Conservation (phyloP, 768 basidiomycete genomes). For the Arthromyces matolae region DNA sequence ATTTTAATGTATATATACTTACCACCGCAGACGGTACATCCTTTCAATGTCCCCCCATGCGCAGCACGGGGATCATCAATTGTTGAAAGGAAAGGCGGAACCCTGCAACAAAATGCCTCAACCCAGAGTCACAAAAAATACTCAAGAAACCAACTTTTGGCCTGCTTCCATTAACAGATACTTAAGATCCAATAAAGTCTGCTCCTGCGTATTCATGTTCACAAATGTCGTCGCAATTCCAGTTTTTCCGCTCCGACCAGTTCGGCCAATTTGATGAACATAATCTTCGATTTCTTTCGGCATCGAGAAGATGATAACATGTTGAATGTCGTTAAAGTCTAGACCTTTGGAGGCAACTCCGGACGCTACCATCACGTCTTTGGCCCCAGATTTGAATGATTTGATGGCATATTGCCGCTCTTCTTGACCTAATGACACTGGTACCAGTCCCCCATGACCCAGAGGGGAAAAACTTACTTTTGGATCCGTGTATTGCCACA, state of each 20-base stretch:
- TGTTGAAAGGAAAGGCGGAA: constrained; percentile 86
- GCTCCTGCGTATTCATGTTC: constrained; percentile 96
- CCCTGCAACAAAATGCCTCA: constrained; percentile 44
- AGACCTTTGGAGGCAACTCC: constrained; percentile 97
- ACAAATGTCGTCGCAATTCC: constrained; percentile 99
- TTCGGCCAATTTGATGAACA: constrained; percentile 98
- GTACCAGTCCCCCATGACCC: background rate
- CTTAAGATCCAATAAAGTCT: constrained; percentile 94
- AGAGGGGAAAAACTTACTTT: constrained; percentile 53
- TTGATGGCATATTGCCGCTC: constrained; percentile 99
- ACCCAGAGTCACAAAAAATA: background rate
- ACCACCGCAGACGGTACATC: constrained; percentile 97
- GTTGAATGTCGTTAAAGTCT: constrained; percentile 98
- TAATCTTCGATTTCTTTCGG: constrained; percentile 99
- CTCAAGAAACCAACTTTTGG: constrained; percentile 71
- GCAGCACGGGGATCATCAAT: constrained; percentile 88
- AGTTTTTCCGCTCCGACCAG: constrained; percentile 95
- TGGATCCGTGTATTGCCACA: constrained; percentile 97
- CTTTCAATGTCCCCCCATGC: constrained; percentile 74
- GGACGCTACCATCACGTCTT: constrained; percentile 99
- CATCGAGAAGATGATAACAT: constrained; percentile 99
- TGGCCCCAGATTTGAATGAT: constrained; percentile 94
- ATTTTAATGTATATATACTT: constrained; percentile 16
- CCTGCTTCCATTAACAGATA: constrained; percentile 96
- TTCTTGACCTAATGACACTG: constrained; percentile 71